Evolutionary conservation across 1,139 yeast genomes (phyloP).

Genomic region (Blastobotrys persicus): DNA sequence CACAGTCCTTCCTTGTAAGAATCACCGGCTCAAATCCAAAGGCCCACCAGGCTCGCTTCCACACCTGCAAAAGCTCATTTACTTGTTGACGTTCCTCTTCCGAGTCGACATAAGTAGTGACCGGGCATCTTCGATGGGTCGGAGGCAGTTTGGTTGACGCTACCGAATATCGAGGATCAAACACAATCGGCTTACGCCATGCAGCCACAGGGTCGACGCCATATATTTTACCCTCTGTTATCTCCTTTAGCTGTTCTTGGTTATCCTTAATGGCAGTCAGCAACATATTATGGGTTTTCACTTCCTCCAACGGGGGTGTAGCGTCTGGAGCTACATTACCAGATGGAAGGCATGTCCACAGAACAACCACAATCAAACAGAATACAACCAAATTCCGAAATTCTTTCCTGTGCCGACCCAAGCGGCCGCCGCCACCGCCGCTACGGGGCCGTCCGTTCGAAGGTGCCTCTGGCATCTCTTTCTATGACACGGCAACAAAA

Average conservation of each 20-base stretch:
- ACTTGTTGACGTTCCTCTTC: constrained; percentile 12
- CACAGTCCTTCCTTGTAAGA: constrained; percentile 25
- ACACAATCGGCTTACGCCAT: constrained; percentile 20
- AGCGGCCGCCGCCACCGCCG: not conserved
- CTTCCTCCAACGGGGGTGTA: not conserved
- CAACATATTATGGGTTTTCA: constrained; percentile 10
- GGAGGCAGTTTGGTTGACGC: constrained; percentile 19
- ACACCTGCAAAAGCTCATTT: constrained; percentile 26
- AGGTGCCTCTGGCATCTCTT: not conserved
- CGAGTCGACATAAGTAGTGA: constrained; percentile 29
- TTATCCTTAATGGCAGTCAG: constrained; percentile 10
- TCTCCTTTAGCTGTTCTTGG: constrained; percentile 8
- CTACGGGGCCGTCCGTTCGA: not conserved
- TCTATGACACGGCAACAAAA: too few relatives aligned
- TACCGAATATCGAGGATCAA: constrained; percentile 9
- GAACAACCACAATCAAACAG: not conserved
- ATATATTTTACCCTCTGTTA: constrained; percentile 17
- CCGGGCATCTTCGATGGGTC: constrained; percentile 22
- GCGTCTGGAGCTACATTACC: not conserved
- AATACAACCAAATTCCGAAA: not conserved
- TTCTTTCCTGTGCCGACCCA: not conserved
- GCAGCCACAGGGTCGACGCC: constrained; percentile 12
- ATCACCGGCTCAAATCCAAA: constrained; percentile 36
- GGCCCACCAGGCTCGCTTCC: constrained; percentile 37
- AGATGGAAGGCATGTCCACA: constrained; percentile 1